Base-by-base conservation (phyloP, 495 filamentous ascomycete genomes). In the Alectoria sarmentosa region DNA sequence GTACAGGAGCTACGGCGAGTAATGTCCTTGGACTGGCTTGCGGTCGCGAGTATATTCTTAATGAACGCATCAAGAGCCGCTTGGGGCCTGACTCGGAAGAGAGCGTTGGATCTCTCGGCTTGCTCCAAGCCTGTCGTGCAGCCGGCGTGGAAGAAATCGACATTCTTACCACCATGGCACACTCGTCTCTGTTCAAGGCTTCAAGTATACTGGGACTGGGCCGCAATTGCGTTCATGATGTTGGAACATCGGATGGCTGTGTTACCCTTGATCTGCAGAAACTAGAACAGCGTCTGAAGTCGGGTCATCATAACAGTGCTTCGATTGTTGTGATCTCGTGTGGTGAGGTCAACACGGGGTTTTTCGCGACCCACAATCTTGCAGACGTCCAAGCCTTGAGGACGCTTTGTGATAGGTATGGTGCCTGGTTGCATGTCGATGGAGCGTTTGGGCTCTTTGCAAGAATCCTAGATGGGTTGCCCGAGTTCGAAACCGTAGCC, bases 311-410 rank as follows among this genome's bases (percentile, higher is more conserved):
- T 6, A 79, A 80, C 21, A 80, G 80, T 32, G 90, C 81, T 15
- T 88, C 80, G 54, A 91, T 98, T 62, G 81, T 96, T 4, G 88
- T 81, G 19, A 76, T 96, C 11, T 92, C 90, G 32, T 87, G 86
- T 32, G 91, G 89, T 11, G 93, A 98, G 77, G 90, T 97, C 44
- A 97, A 98, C 69, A 96, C 91, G 6, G 93, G 93, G 2, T 77
- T 82, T 10, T 97, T 94, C 74, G 90, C 89, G 4, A 89, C 86
- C 23, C 73, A 74, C 32, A 79, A 81, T 14, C 37, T 77, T 15
- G 74, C 76, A 21, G 84, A 91, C 17, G 83, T 96, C 80, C 74
- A 73, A 52, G 73, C 78, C 55, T 74, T 96, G 46, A 80, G 92
- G 66, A 73, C 73, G 2, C 69, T 96, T 32, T 92, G 89, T 52